Percentiles rank a stretch among this genome's conserved stretches.
Evolutionary conservation across 1,139 yeast species (phyloP).

Genomic region (Kodamaea alishanica): DNA sequence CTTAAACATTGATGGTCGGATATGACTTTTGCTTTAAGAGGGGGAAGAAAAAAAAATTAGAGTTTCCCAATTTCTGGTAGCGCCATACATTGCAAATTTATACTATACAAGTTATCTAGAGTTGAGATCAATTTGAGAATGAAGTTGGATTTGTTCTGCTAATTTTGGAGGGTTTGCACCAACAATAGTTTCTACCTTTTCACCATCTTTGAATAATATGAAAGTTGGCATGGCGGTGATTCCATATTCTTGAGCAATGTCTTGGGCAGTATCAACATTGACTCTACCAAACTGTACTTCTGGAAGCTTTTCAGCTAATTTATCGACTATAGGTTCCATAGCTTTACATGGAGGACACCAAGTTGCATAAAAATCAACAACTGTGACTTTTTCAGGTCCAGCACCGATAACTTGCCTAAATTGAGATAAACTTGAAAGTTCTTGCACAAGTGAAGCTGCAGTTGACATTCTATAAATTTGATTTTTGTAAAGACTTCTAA

Average conservation of each 20-base stretch:
- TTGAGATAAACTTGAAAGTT: conserved; percentile 11
- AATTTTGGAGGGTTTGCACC: conserved; percentile 35
- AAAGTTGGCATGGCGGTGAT: conserved; percentile 38
- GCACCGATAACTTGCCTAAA: conserved; percentile 20
- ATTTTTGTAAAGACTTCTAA: background rate
- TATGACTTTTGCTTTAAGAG: background rate
- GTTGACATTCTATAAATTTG: background rate
- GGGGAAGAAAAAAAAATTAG: background rate
- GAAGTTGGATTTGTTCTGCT: conserved; percentile 21
- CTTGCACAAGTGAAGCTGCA: conserved; percentile 4
- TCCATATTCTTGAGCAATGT: conserved; percentile 28
- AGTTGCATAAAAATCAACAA: conserved; percentile 42
- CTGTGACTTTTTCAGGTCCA: conserved; percentile 27
- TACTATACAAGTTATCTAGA: conserved; percentile 11
- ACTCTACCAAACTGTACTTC: conserved; percentile 38
- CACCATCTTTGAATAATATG: conserved; percentile 33
- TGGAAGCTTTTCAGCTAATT: conserved; percentile 36
- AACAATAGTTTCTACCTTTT: conserved; percentile 26
- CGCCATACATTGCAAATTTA: background rate
- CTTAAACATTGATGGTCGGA: conserved; percentile 12
- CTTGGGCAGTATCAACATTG: conserved; percentile 32
- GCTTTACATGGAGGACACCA: conserved; percentile 51
- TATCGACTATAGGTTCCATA: conserved; percentile 37
- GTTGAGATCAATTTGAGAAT: conserved; percentile 22
- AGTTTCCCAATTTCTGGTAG: background rate